A percentile compares a stretch with the other conserved stretches of the same genome.
Conservation (phyloP, 495 filamentous ascomycete species). For the Sordaria brevicollis region DNA sequence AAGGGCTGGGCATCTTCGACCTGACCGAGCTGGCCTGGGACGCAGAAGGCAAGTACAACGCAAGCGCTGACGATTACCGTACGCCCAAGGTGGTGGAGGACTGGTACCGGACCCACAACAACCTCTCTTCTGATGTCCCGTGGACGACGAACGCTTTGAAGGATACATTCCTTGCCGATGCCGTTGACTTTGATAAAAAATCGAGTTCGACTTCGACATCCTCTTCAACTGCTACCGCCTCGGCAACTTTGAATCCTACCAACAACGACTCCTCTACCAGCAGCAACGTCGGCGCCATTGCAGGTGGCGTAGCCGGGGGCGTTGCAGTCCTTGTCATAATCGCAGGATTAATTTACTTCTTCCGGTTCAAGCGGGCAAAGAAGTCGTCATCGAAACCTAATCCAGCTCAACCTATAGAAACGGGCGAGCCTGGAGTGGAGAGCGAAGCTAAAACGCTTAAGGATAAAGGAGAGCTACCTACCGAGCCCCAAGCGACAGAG, state of each 20-base stretch:
- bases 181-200: too few species aligned
- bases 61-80: conserved; percentile 1
- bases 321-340: neutral
- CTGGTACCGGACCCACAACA: neutral
- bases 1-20: neutral
- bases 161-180: too few species aligned
- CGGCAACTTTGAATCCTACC: too few species aligned
- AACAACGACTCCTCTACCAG: neutral
- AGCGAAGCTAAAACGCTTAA: neutral
- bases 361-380: neutral
- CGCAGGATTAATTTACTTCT: neutral
- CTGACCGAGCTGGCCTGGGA: neutral
- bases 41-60: conserved; percentile 1
- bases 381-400: neutral
- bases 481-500: neutral
- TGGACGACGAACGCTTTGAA: too few species aligned
- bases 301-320: neutral
- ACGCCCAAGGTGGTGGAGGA: conserved; percentile 2
- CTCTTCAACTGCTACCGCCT: too few species aligned
- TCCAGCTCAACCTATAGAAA: neutral
- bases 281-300: neutral
- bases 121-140: neutral
- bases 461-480: neutral
- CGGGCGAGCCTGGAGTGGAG: neutral
- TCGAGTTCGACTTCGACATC: too few species aligned